Evolutionary conservation across 371 early-diverging fungal genomes (phyloP).

Genomic region (Basidiobolus meristosporus): DNA sequence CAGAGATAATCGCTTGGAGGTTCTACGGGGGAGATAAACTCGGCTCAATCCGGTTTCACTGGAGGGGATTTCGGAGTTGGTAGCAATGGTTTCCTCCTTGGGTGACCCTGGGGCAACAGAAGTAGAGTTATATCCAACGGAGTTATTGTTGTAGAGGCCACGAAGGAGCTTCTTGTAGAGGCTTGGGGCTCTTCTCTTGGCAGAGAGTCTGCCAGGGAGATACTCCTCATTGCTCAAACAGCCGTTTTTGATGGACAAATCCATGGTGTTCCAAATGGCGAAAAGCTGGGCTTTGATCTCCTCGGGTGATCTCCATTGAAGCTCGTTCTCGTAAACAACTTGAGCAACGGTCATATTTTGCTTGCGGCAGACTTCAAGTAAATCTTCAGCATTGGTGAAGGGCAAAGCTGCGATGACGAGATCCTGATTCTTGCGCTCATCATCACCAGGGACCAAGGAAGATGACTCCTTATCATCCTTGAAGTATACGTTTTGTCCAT

Average conservation of each 20-base stretch:
- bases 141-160: constrained; percentile 44
- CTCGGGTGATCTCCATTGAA: constrained; percentile 67
- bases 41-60: no score
- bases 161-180: constrained; percentile 70
- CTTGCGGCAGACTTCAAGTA: constrained; percentile 59
- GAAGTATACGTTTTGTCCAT: constrained; percentile 77
- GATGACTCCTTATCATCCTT: no score
- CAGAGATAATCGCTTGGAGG: constrained; percentile 17
- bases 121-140: constrained; percentile 7
- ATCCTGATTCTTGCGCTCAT: constrained; percentile 44
- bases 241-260: constrained; percentile 70
- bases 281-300: constrained; percentile 52
- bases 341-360: constrained; percentile 86
- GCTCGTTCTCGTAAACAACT: constrained; percentile 84
- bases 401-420: constrained; percentile 64
- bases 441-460: no score
- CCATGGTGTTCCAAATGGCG: constrained; percentile 85
- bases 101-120: constrained; percentile 7
- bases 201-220: constrained; percentile 69
- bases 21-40: constrained; percentile 15
- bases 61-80: constrained; percentile 3
- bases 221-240: constrained; percentile 24
- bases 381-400: constrained; percentile 59
- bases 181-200: constrained; percentile 72
- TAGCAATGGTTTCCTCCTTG: no score